These are phyloP conservation scores for Luffa aegyptiaca DNA, from an alignment of 306 rosid species.

Conservation along the genomic window DNA sequence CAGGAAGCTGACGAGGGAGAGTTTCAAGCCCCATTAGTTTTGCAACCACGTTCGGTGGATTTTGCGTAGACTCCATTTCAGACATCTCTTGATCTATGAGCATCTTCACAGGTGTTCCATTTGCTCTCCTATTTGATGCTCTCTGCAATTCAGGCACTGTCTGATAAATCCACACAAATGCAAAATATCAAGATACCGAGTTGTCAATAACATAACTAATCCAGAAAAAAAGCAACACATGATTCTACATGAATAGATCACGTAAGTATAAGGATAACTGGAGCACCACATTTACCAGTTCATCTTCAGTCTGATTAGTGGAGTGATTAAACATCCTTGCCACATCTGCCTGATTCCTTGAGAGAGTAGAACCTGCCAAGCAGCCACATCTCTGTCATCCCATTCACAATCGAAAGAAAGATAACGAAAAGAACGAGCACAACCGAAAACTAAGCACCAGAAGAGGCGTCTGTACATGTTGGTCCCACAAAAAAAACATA, in stretches of 20 bases:
- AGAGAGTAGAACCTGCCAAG: constrained; percentile 47
- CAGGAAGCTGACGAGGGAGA: constrained; percentile 40
- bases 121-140: constrained; percentile 36
- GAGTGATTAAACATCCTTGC: constrained; percentile 39
- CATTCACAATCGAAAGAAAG: background rate
- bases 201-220: background rate
- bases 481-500: background rate
- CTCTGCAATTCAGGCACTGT: constrained; percentile 32
- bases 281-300: constrained; percentile 34
- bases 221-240: background rate
- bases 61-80: constrained; percentile 40
- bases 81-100: constrained; percentile 77
- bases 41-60: constrained; percentile 75
- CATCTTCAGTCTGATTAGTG: constrained; percentile 62
- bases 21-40: constrained; percentile 90
- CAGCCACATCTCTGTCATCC: background rate
- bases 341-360: constrained; percentile 50
- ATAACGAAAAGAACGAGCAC: background rate
- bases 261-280: background rate
- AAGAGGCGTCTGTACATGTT: background rate
- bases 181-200: background rate
- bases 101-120: constrained; percentile 62
- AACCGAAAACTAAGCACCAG: background rate
- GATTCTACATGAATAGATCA: background rate
- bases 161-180: constrained; percentile 4